These are phyloP conservation scores for Sporobolomyces phaffii DNA, from an alignment of 768 basidiomycete genomes.

Conservation along the genomic window DNA sequence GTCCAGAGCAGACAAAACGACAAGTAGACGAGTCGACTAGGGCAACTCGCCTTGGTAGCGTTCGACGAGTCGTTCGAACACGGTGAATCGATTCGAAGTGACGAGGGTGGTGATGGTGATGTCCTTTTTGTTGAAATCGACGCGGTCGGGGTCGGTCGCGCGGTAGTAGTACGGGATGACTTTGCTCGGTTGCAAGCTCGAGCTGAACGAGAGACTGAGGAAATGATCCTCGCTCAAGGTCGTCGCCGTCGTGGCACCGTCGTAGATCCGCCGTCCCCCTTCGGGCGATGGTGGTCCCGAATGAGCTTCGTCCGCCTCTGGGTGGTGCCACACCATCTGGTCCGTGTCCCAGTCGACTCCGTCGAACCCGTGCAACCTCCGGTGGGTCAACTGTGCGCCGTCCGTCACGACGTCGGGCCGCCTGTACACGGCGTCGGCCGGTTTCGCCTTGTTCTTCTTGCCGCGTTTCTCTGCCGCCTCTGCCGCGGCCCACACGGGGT, in stretches of 20 bases:
- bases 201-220: conserved; percentile 42
- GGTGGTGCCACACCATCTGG: conserved; percentile 38
- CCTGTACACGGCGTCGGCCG: conserved; percentile 7
- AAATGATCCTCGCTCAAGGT: conserved; percentile 41
- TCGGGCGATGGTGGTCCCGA: neutral
- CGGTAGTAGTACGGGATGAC: conserved; percentile 77
- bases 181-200: conserved; percentile 57
- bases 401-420: conserved; percentile 22
- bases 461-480: conserved; percentile 28
- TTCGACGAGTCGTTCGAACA: conserved; percentile 64
- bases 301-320: conserved; percentile 17
- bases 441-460: conserved; percentile 21
- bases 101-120: conserved; percentile 81
- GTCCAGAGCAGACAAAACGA: no score
- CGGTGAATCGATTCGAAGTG: conserved; percentile 69
- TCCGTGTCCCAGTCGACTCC: conserved; percentile 38
- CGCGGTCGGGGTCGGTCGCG: conserved; percentile 51
- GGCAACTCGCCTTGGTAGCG: conserved; percentile 62
- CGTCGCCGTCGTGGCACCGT: no score
- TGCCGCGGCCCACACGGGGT: conserved; percentile 36
- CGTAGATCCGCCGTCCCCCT: no score
- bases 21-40: neutral
- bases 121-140: conserved; percentile 56
- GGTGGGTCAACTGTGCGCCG: conserved; percentile 15
- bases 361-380: conserved; percentile 32